Base-by-base conservation (phyloP, 805 yeast genomes). In the Spencermartinsiella europaea region DNA sequence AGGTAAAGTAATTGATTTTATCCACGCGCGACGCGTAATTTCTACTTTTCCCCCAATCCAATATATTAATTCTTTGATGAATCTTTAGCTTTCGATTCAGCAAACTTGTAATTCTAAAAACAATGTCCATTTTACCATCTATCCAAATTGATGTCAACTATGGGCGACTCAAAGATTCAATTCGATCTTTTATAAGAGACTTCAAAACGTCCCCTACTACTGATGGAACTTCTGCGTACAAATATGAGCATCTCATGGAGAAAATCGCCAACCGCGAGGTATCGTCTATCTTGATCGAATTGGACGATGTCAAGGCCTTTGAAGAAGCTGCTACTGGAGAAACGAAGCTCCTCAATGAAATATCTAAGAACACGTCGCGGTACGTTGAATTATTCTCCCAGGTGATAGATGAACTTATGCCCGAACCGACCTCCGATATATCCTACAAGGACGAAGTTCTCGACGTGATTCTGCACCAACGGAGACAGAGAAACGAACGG, bases 401-500 rank as follows among this genome's bases (percentile, higher is more conserved):
- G 41, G 81, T 81, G 14, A 77, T 87, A 38, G 99, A 93, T 66
- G 81, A 79, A 41, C 64, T 87, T 48, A 76, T 91, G 78, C 99
- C 99, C 0, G 75, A 74, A 51, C 91, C 98, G n/a, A 83, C 93
- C 1, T 79, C 75, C 42, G 90, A 85, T 50, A 73, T 91, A 44
- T 70, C 81, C 38, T 86, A 84, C 62, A 80, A 81, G 55, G 96
- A 88, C 63, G 95, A 87, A 56, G 98, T 93, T 10, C 70, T 93
- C 52, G 99, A 93, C 61, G 95, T 93, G 48, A 87, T 93, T 47
- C 72, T 90, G 54, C 90, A 87, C 61, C 98, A 93, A 70, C 78
- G 99, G 64, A 80, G 76, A 58, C 76, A 87, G 62, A 77, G 96
- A 61, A 91, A 91, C 64, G 79, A 78, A 55, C 77, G 91, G 51